Conservation (phyloP, 2,329 filamentous ascomycete species). For the Diaporthe ampelina region DNA sequence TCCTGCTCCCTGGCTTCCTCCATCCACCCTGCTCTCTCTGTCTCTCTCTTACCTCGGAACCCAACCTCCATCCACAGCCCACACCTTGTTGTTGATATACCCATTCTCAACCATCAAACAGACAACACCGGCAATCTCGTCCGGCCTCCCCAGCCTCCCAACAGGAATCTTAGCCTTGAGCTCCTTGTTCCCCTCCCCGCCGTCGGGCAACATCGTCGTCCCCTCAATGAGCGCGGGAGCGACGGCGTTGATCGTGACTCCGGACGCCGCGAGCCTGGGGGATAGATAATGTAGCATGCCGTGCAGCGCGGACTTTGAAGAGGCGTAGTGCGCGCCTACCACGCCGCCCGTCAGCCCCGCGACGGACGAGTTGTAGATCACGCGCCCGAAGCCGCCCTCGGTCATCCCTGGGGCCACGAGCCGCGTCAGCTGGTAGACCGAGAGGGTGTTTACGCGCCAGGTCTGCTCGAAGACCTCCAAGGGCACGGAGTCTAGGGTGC, state of each 20-base stretch:
- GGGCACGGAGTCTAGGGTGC: conserved; percentile 30
- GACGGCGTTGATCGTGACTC: conserved; percentile 38
- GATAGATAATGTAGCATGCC: conserved; percentile 31
- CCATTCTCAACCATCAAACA: conserved; percentile 36
- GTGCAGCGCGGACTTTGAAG: conserved; percentile 37
- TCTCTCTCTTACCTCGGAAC: conserved; percentile 21
- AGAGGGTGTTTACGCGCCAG: conserved; percentile 37
- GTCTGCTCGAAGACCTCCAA: conserved; percentile 31
- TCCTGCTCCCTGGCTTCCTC: neutral
- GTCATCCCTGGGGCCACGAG: conserved; percentile 30
- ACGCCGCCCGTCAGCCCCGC: conserved; percentile 38
- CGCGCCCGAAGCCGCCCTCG: conserved; percentile 31
- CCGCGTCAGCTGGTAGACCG: conserved; percentile 34
- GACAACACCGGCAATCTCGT: conserved; percentile 36
- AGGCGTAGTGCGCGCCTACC: conserved; percentile 37
- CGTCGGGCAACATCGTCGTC: conserved; percentile 35
- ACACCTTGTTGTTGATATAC: conserved; percentile 38
- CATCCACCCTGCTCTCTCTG: neutral
- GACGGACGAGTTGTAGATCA: conserved; percentile 35
- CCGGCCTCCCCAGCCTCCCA: conserved; percentile 29
- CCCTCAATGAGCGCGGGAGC: conserved; percentile 36
- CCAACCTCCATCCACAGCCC: conserved; percentile 36
- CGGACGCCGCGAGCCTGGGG: neutral
- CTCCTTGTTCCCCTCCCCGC: neutral
- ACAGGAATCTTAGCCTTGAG: conserved; percentile 16